Base-by-base conservation (phyloP, 208 protist species). In the Leishmania mexicana region DNA sequence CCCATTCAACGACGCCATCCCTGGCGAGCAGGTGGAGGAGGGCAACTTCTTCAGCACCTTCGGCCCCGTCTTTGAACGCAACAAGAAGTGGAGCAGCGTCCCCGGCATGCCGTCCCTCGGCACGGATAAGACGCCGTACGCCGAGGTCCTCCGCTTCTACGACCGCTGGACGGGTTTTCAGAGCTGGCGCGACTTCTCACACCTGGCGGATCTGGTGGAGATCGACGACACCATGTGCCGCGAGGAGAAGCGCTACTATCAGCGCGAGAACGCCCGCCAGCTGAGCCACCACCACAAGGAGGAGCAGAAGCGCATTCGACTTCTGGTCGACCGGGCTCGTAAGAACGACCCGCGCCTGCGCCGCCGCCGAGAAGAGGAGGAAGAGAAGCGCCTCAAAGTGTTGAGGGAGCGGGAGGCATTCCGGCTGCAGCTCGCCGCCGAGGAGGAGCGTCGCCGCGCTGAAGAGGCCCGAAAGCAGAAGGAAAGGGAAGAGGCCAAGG, bases 231-330 rank as follows among this genome's bases (percentile, higher is more conserved):
- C 89, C 57, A 98, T 99, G 85, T 94, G 87, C 81, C 88, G 99
- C 51, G 99, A 99, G 84, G 99, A 99, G 91, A 98, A 97, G 81
- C 93, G 99, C 76, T 99, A 96, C 91, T 99, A 99, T 92, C 92
- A 97, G 81, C 94, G 96, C n/a, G 93, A 99, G 82, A 99, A 99
- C 79, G 96, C 98, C 58, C 96, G 97, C 38, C 87, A 97, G 65
- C 88, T 98, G 70, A 86, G 78, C 28, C 92, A 96, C 68, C 85
- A 89, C 57, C 92, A 94, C 80, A 93, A 94, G 65, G 92, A 98
- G 62, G 98, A 99, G 89, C 87, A 92, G 78, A 88, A 95, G 79
- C 89, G 98, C 47, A 91, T 99, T 80, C 87, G 86, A 35, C 90
- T 88, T 28, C 83, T 99, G 2, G 94, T 99, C 5, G 96, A 99